Evolutionary conservation across 495 filamentous ascomycete species (phyloP).

Genomic region (Immersiella caudata): DNA sequence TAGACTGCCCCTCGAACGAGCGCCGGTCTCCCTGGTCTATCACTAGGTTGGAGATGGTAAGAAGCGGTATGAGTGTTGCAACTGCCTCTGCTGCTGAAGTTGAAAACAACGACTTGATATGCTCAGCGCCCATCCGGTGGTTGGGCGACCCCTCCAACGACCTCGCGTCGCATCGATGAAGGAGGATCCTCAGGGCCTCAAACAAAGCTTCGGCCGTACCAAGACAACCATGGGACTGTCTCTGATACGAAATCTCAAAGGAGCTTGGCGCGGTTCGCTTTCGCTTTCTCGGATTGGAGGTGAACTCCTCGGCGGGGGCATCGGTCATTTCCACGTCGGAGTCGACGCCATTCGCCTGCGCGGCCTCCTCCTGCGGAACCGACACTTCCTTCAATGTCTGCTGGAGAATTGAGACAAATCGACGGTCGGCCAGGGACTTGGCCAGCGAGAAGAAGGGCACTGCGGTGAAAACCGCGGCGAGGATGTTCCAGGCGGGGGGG

Average conservation of each 20-base stretch:
- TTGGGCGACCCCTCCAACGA: constrained; percentile 26
- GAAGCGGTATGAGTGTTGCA: constrained; percentile 40
- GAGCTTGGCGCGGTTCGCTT: constrained; percentile 35
- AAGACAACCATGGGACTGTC: constrained; percentile 37
- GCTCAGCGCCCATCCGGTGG: constrained; percentile 46
- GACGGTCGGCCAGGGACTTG: constrained; percentile 49
- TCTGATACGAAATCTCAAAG: constrained; percentile 39
- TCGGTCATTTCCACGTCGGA: constrained; percentile 38
- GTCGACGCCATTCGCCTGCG: constrained; percentile 12
- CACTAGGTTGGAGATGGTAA: constrained; percentile 43
- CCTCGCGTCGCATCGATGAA: constrained; percentile 33
- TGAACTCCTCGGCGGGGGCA: constrained; percentile 14
- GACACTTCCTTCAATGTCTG: constrained; percentile 49
- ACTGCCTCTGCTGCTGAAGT: constrained; percentile 43
- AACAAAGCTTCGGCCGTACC: constrained; percentile 46
- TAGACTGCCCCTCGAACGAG: constrained; percentile 31
- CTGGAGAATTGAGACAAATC: constrained; percentile 45
- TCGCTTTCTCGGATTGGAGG: constrained; percentile 39
- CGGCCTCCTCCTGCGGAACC: constrained; percentile 24
- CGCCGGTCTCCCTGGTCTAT: constrained; percentile 26
- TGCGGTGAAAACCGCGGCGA: constrained; percentile 44
- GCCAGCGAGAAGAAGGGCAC: constrained; percentile 50
- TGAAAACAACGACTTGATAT: constrained; percentile 53
- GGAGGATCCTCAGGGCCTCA: constrained; percentile 39
- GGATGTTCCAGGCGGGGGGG: constrained; percentile 46